Conservation (phyloP, 768 basidiomycete species). For the Boletus speciosus region DNA sequence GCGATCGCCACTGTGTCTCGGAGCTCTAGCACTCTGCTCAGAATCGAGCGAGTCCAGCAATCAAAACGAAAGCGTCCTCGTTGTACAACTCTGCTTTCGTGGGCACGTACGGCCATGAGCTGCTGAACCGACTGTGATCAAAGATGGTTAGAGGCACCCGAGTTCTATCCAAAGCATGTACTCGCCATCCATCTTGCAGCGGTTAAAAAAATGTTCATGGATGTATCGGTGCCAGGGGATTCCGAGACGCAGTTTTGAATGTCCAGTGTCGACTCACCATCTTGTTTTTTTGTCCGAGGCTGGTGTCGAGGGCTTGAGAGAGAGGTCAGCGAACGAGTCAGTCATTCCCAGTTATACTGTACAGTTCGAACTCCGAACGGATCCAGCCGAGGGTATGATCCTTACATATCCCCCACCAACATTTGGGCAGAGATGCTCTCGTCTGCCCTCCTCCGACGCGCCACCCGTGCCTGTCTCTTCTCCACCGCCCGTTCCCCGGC, state of each 20-base stretch:
- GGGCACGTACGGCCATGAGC: constrained; percentile 6
- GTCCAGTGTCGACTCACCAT: constrained; percentile 50
- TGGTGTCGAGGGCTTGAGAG: constrained; percentile 20
- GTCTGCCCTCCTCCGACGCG: constrained; percentile 8
- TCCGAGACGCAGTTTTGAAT: constrained; percentile 31
- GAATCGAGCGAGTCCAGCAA: constrained; percentile 40
- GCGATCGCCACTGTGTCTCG: constrained; percentile 39
- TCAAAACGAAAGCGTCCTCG: constrained; percentile 35
- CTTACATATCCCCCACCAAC: constrained; percentile 1
- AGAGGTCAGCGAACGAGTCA: not conserved
- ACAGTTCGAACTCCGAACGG: constrained; percentile 22
- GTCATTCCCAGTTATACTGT: too few relatives aligned
- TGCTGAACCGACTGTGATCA: constrained; percentile 25
- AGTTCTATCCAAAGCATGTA: constrained; percentile 37
- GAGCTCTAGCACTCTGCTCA: constrained; percentile 49
- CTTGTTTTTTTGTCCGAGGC: constrained; percentile 36
- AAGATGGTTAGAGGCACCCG: constrained; percentile 16
- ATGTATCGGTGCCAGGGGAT: constrained; percentile 38
- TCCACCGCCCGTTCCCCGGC: constrained; percentile 5
- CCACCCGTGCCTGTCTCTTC: constrained; percentile 15
- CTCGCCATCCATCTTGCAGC: constrained; percentile 52
- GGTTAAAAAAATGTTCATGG: constrained; percentile 25
- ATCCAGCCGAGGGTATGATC: constrained; percentile 4
- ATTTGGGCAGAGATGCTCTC: not conserved
- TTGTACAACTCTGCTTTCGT: constrained; percentile 39